phyloP scores from a whole-genome alignment of 1,284 basidiomycete species.

The Naganishia albida region DNA sequence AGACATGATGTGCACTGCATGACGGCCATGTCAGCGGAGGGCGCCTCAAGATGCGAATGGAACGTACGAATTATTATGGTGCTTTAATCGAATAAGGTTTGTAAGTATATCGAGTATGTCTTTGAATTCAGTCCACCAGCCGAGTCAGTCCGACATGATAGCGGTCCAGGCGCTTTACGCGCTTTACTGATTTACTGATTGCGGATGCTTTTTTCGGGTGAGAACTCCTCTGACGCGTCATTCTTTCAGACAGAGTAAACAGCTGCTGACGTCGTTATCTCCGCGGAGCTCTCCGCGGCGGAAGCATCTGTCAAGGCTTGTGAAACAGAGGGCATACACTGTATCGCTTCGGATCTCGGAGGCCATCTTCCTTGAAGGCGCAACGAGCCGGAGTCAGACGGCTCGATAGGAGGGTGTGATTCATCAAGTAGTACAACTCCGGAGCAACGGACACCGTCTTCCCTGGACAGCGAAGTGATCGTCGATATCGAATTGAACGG shows the following conservation, averaged over 20 bases:
- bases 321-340: constrained; percentile 6
- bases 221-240: background rate
- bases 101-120: background rate
- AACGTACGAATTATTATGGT: too few species aligned
- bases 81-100: too few species aligned
- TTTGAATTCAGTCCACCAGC: background rate
- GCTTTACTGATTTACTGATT: background rate
- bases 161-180: background rate
- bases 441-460: too few species aligned
- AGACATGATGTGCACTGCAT: constrained; percentile 22
- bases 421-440: too few species aligned
- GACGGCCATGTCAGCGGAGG: background rate
- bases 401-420: too few species aligned
- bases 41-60: too few species aligned
- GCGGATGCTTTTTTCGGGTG: background rate
- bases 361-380: background rate
- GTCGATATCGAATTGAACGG: background rate
- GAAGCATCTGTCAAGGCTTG: background rate
- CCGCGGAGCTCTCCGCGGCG: too few species aligned
- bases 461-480: too few species aligned
- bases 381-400: background rate
- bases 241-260: background rate
- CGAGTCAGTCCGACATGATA: background rate
- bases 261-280: background rate
- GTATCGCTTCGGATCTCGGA: background rate